Conservation (phyloP, 495 filamentous ascomycete species). For the Lophium mytilinum region DNA sequence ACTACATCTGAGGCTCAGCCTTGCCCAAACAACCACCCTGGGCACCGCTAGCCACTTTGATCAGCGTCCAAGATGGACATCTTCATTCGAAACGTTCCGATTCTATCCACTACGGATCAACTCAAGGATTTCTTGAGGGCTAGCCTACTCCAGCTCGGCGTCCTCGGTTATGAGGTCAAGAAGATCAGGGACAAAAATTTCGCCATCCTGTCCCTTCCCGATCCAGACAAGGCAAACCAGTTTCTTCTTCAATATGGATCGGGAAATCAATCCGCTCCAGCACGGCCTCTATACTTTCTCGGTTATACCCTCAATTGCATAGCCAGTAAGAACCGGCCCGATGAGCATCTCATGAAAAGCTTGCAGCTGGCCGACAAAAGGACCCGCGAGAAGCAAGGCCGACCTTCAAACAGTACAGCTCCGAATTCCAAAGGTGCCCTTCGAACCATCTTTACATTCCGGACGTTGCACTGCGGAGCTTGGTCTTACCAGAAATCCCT, state of each 20-base stretch:
- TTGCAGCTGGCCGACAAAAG: background rate
- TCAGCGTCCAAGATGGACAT: conserved; percentile 21
- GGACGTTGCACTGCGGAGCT: conserved; percentile 10
- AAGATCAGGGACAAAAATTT: conserved; percentile 15
- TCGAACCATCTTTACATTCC: conserved; percentile 3
- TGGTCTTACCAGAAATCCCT: conserved; percentile 13
- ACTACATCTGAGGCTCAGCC: no score
- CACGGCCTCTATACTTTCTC: no score
- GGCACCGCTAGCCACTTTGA: no score
- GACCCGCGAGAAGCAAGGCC: background rate
- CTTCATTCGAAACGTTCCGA: conserved; percentile 25
- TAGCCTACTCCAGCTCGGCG: conserved; percentile 9
- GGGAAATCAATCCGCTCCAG: no score
- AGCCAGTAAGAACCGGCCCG: no score
- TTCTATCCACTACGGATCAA: conserved; percentile 15
- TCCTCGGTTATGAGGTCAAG: conserved; percentile 9
- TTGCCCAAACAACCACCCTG: no score
- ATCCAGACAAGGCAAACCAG: background rate
- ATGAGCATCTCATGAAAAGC: background rate
- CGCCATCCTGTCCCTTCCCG: conserved; percentile 20
- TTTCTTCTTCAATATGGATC: conserved; percentile 20
- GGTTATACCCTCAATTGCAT: no score
- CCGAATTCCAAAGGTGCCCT: background rate
- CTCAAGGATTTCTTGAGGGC: conserved; percentile 12
- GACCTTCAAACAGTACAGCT: background rate